Percentiles rank a stretch among this genome's conserved stretches.
Evolutionary conservation across 1,139 yeast species (phyloP).

Genomic region (Insectozyma bohioensis): DNA sequence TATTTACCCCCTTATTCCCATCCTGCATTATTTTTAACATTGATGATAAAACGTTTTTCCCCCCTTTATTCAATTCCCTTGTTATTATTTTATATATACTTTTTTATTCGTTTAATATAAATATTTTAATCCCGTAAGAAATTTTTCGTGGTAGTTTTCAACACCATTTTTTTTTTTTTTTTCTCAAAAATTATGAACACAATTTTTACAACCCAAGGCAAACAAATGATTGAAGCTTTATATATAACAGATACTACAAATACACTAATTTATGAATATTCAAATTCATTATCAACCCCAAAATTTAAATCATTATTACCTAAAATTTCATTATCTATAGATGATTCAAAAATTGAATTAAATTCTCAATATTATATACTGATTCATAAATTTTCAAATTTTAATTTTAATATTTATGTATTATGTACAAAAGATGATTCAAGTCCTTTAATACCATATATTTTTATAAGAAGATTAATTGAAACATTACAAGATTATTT

Average conservation of each 20-base stretch:
- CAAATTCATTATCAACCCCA: constrained; percentile 52
- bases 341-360: neutral
- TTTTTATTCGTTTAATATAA: no score
- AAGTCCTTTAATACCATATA: constrained; percentile 55
- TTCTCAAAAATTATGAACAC: no score
- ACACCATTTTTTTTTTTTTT: no score
- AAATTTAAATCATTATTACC: constrained; percentile 41
- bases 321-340: constrained; percentile 6
- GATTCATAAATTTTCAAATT: constrained; percentile 2
- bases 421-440: constrained; percentile 12
- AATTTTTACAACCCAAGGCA: no score
- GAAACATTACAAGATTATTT: constrained; percentile 58
- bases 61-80: no score
- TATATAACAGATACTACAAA: constrained; percentile 61
- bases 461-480: constrained; percentile 53
- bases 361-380: constrained; percentile 11
- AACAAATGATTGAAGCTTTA: constrained; percentile 59
- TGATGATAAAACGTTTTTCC: no score
- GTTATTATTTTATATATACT: no score
- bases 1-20: no score
- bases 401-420: constrained; percentile 8
- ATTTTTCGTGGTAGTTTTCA: no score
- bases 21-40: no score
- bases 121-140: no score
- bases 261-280: constrained; percentile 57